Conservation (phyloP, 2,329 filamentous ascomycete genomes). For the Ambrosiella beaveri region DNA sequence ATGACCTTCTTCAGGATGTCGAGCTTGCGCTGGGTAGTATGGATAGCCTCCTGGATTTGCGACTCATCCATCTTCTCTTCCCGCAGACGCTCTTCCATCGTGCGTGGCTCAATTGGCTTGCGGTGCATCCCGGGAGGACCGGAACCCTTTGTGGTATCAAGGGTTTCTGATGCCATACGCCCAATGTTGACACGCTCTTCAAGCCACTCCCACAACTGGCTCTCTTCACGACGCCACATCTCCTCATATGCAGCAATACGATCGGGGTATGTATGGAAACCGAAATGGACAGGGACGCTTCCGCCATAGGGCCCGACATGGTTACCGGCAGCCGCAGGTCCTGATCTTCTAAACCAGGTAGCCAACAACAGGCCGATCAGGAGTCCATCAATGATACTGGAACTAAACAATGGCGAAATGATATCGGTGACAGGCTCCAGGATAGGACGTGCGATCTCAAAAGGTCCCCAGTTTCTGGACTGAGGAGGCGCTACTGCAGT, state of each 20-base stretch:
- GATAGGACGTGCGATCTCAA: constrained; percentile 61
- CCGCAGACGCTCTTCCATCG: constrained; percentile 41
- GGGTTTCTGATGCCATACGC: constrained; percentile 23
- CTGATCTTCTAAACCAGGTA: constrained; percentile 39
- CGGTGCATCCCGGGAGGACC: constrained; percentile 17
- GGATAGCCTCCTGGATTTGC: constrained; percentile 65
- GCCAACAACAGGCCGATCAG: constrained; percentile 56
- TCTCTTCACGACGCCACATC: constrained; percentile 78
- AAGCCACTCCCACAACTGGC: constrained; percentile 81
- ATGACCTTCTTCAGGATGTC: constrained; percentile 58
- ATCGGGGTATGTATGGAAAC: constrained; percentile 35
- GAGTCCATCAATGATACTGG: constrained; percentile 61
- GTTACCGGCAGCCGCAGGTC: not conserved
- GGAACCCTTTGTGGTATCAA: not conserved
- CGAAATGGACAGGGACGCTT: constrained; percentile 19
- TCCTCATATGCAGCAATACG: constrained; percentile 76
- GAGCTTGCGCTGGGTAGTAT: constrained; percentile 72
- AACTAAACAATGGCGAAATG: constrained; percentile 51
- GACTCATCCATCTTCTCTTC: constrained; percentile 49
- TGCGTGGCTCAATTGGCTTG: constrained; percentile 35
- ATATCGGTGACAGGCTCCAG: constrained; percentile 55
- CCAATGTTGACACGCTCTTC: constrained; percentile 72
- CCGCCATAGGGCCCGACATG: constrained; percentile 21
- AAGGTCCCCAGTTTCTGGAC: constrained; percentile 50
- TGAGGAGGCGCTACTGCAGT: constrained; percentile 22